These are phyloP conservation scores for Oryza australiensis DNA, from an alignment of 176 grass and related monocot species.

Conservation along the genomic window DNA sequence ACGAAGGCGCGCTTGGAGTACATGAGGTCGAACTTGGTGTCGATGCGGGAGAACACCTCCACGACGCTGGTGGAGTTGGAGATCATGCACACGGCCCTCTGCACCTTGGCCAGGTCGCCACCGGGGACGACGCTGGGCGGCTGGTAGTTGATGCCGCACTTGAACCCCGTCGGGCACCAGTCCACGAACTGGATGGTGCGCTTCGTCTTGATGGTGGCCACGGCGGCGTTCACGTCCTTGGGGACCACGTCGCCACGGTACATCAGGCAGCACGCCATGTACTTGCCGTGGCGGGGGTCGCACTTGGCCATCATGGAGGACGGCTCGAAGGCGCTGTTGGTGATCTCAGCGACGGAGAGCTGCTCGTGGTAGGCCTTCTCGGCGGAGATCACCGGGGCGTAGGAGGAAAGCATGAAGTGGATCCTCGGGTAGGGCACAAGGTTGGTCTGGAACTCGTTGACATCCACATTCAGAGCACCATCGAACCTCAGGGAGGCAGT, in stretches of 20 bases:
- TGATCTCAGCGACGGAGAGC: slow-evolving; percentile 57
- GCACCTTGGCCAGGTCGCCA: slow-evolving; percentile 53
- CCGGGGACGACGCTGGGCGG: slow-evolving; percentile 47
- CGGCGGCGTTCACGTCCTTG: slow-evolving; percentile 50
- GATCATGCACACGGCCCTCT: slow-evolving; percentile 67
- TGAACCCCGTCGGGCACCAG: slow-evolving; percentile 63
- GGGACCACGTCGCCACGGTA: slow-evolving; percentile 58
- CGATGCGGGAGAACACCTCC: slow-evolving; percentile 58
- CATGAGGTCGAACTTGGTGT: slow-evolving; percentile 64
- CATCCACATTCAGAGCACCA: slow-evolving; percentile 56
- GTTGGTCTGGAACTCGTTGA: slow-evolving; percentile 60
- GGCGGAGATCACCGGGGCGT: slow-evolving; percentile 50
- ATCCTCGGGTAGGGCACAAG: slow-evolving; percentile 59
- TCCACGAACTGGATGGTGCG: slow-evolving; percentile 59
- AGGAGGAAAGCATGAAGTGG: slow-evolving; percentile 63
- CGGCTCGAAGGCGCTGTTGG: slow-evolving; percentile 53
- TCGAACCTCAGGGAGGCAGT: slow-evolving; percentile 60
- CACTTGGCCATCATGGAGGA: slow-evolving; percentile 69
- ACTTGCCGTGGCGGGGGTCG: slow-evolving; percentile 57
- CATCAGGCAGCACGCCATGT: slow-evolving; percentile 68
- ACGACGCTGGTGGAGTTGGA: slow-evolving; percentile 66
- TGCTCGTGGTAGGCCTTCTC: slow-evolving; percentile 68
- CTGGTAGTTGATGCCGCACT: slow-evolving; percentile 70
- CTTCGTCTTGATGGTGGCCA: slow-evolving; percentile 64
- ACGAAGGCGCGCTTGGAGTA: slow-evolving; percentile 61